Evolutionary conservation across 352 stramenopile genomes (phyloP).

Genomic region (Phytopythium cucurbitacearum): DNA sequence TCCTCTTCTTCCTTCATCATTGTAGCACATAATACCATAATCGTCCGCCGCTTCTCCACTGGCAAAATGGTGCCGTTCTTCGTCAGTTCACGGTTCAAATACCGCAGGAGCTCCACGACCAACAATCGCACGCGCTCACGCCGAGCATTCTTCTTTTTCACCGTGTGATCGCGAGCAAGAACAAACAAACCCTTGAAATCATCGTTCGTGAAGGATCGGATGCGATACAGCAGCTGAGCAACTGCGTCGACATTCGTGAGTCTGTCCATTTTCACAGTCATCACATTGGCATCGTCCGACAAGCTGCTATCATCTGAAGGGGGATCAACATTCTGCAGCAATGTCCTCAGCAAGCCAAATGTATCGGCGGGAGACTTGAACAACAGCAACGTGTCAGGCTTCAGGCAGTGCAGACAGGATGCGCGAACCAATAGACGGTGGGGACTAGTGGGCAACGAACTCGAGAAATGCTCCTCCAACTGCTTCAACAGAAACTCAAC

Average conservation of each 20-base stretch:
- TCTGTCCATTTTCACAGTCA: too few species aligned
- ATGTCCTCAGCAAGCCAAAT: constrained; percentile 26
- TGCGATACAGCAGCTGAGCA: constrained; percentile 25
- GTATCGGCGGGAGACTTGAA: constrained; percentile 52
- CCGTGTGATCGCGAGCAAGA: constrained; percentile 14
- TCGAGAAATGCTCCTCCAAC: constrained; percentile 14
- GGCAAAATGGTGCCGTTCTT: constrained; percentile 11
- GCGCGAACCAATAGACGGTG: constrained; percentile 25
- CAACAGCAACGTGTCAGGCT: constrained; percentile 47
- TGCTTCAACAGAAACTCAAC: constrained; percentile 31
- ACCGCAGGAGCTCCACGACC: constrained; percentile 35
- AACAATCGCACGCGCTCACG: constrained; percentile 39
- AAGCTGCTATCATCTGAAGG: too few species aligned
- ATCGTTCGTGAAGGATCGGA: constrained; percentile 27
- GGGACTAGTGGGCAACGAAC: constrained; percentile 7
- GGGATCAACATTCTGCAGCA: constrained; percentile 7
- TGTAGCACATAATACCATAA: constrained; percentile 42
- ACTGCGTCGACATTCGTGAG: constrained; percentile 17
- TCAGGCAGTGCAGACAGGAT: constrained; percentile 32
- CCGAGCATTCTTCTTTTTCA: constrained; percentile 46
- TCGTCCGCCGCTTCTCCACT: constrained; percentile 17
- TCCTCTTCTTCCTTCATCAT: constrained; percentile 76
- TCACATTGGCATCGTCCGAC: too few species aligned
- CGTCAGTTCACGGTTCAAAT: constrained; percentile 24
- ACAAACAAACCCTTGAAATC: constrained; percentile 29